Evolutionary conservation across 1,284 basidiomycete species (phyloP), one percentile per base, ranked within the genome.

Genomic region (Melampsora occidentalis): DNA sequence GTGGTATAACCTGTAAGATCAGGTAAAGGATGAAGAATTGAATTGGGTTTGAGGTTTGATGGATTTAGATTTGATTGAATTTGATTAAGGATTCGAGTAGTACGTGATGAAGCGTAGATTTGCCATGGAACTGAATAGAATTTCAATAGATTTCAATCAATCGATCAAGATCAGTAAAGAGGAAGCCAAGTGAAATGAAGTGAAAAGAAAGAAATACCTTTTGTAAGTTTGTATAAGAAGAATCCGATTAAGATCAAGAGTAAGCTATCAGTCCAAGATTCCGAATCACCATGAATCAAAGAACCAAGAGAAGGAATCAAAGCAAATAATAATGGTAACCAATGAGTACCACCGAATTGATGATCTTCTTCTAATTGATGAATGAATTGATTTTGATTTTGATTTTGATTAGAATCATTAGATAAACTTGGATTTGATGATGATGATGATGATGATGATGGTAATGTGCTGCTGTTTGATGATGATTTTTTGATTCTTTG

Each of bases 231-330:
- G 28, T 63, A 71, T 25, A 71, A 46, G 16, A 71, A 64, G 70
- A 71, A 71, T 31, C 48, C 61, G 70, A 71, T 51, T 39, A 71
- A 51, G 12, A 71, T 39, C 22, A 71, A 64, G 61, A 71, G 39
- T 14, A 71, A 25, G 2, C 31, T 49, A 63, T 71, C 61, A 20
- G 59, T 71, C 70, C 70, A 71, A 35, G 35, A 46, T 35, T 71
- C 70, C 2, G 70, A 61, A 7, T 71, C 70, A 25, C 61, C 61
- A 33, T 71, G 57, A 61, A 71, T 62, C n/a, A 71, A 49, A 42
- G 70, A 61, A 49, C 33, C 70, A 1, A 71, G 35, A 33, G 48
- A 48, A 20, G 70, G 70, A 20, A 71, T 48, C 31, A 71, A 35
- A 61, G 62, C 42, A 53, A 71, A 63, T 35, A 71, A 22, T 53